phyloP scores from a whole-genome alignment of 108 stramenopile species.

The Schizochytrium sp. region DNA sequence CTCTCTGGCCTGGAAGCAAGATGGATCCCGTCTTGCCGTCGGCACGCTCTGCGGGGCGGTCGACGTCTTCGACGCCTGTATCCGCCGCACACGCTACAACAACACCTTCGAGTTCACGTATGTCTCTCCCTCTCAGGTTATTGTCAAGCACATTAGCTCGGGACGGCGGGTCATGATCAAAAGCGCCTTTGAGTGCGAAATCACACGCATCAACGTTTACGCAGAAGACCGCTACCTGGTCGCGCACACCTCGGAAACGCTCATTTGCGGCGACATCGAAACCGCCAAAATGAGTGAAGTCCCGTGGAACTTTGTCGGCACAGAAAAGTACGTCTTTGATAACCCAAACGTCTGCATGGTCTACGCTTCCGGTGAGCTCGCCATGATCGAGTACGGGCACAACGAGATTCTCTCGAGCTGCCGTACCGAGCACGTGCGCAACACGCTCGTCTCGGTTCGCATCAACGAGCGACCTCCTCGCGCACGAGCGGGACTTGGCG shows the following conservation, averaged over 20 bases:
- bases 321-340: slow-evolving; percentile 55
- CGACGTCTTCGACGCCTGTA: slow-evolving; percentile 51
- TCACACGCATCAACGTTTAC: slow-evolving; percentile 51
- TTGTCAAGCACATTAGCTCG: slow-evolving; percentile 38
- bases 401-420: slow-evolving; percentile 50
- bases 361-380: slow-evolving; percentile 45
- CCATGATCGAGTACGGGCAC: slow-evolving; percentile 51
- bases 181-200: slow-evolving; percentile 44
- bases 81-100: slow-evolving; percentile 42
- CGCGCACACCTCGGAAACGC: slow-evolving; percentile 48
- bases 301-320: slow-evolving; percentile 31
- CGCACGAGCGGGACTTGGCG: neutral
- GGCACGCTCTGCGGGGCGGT: slow-evolving; percentile 52
- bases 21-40: slow-evolving; percentile 46
- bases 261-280: slow-evolving; percentile 50
- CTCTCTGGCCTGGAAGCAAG: slow-evolving; percentile 52
- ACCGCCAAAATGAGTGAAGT: slow-evolving; percentile 50
- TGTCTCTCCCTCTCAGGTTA: slow-evolving; percentile 47
- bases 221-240: slow-evolving; percentile 42
- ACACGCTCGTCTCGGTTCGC: slow-evolving; percentile 46
- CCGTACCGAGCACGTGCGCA: slow-evolving; percentile 43
- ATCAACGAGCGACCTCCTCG: slow-evolving; percentile 42
- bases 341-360: slow-evolving; percentile 41
- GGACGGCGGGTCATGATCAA: slow-evolving; percentile 41
- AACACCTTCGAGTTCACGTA: slow-evolving; percentile 56